Evolutionary conservation across 441 rosid species (phyloP), one percentile per base, ranked within the genome.

Genomic region (Corymbia citriodora): DNA sequence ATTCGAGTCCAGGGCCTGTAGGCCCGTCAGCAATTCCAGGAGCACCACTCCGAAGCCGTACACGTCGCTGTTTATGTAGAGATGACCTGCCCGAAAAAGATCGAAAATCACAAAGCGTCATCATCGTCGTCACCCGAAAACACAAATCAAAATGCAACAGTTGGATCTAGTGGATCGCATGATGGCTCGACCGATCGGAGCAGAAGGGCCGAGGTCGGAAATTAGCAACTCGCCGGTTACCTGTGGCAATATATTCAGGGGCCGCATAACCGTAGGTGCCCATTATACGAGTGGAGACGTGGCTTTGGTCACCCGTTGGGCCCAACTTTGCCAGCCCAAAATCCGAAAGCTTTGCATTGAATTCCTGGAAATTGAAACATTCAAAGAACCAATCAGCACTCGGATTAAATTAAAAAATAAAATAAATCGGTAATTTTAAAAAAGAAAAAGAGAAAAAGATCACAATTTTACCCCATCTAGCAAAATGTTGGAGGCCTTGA

Each of bases 181-280:
- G 85, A 2, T 9, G n/a, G 85, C 18, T 55, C 50, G 52, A 14
- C 9, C 88, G 31, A 87, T 6, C 52, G 7, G n/a, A 87, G 49
- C 45, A 27, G 49, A 72, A 12, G 49, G 27, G 33, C 33, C 33
- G 33, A 33, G 33, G 33, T 33, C 33, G 11, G 25, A 23, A 59
- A 59, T 25, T 59, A 59, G 87, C 53, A 49, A 8, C 31, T 14
- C 19, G 31, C 15, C 13, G 36, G 29, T 88, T 93, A 96, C 99
- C 99, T 29, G 98, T 96, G 29, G 96, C 95, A 12, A 97, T 92
- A 81, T 96, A 97, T 85, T 97, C 99, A 0, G 99, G 98, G 88
- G 98, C 99, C 10, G 98, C 97, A 55, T 97, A 97, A 8, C 99
- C 99, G 27, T 91, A 95, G 0, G 99, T 97, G 88, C 99, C 99